Conservation (phyloP, 75 land plant genomes). For the Isoetes taiwanensis region DNA sequence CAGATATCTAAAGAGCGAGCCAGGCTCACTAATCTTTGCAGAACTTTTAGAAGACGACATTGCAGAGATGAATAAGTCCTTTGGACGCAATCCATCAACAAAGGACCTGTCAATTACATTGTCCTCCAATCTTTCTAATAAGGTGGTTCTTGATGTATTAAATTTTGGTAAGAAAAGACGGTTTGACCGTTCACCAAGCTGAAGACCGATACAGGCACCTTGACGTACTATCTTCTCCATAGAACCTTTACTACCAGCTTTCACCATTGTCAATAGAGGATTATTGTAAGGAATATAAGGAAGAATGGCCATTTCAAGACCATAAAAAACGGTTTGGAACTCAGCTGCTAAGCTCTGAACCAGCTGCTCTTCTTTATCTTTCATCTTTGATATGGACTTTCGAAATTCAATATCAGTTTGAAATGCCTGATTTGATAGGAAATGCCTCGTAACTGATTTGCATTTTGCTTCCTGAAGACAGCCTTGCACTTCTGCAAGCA, state of each 20-base stretch:
- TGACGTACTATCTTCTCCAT: conserved; percentile 64
- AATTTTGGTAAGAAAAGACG: conserved; percentile 6
- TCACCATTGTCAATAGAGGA: conserved; percentile 43
- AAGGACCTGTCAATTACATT: conserved; percentile 53
- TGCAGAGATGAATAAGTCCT: conserved; percentile 61
- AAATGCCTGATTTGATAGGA: too few species aligned
- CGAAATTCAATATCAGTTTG: too few species aligned
- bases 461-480: conserved; percentile 38
- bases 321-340: too few species aligned
- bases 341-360: too few species aligned
- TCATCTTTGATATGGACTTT: too few species aligned
- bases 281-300: conserved; percentile 25
- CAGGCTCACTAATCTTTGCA: conserved; percentile 81
- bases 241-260: conserved; percentile 58
- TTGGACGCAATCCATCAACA: conserved; percentile 63
- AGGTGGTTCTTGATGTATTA: background rate
- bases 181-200: conserved; percentile 41
- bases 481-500: conserved; percentile 16
- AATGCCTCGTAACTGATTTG: too few species aligned
- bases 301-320: conserved; percentile 17
- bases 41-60: conserved; percentile 47
- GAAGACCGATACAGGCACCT: conserved; percentile 70
- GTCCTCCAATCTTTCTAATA: conserved; percentile 24
- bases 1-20: conserved; percentile 69
- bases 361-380: too few species aligned